A percentile compares a stretch with the other conserved stretches of the same genome.
Conservation (phyloP, 208 protist genomes). For the Crithidia sp. region DNA sequence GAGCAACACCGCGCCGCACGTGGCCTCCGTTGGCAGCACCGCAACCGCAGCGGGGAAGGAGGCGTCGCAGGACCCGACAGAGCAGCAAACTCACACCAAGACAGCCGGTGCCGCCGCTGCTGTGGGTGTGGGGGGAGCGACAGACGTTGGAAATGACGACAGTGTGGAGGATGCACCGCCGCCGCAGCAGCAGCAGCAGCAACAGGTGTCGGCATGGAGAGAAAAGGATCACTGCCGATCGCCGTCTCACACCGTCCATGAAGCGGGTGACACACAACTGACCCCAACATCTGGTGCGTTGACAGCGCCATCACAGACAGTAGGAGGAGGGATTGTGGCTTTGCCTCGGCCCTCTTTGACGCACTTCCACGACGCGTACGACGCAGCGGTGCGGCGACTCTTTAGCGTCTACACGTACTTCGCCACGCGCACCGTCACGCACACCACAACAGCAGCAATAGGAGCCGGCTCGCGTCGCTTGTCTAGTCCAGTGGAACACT, state of each 20-base stretch:
- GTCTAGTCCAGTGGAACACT: constrained; percentile 15
- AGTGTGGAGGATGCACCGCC: no score
- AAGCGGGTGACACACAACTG: background rate
- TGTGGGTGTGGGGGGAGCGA: no score
- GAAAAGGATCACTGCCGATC: background rate
- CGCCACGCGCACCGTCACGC: constrained; percentile 21
- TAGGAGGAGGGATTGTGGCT: background rate
- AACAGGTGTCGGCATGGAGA: background rate
- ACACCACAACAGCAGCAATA: background rate
- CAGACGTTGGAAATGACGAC: background rate
- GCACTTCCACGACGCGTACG: constrained; percentile 28
- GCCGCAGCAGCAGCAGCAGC: background rate
- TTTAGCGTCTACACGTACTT: constrained; percentile 33
- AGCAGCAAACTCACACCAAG: background rate
- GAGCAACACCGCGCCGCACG: constrained; percentile 35
- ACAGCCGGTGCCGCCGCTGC: background rate
- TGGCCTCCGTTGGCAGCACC: constrained; percentile 15
- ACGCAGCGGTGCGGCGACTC: constrained; percentile 32
- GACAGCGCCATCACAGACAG: background rate
- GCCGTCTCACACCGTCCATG: constrained; percentile 18
- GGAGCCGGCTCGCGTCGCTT: background rate
- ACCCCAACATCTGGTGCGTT: background rate
- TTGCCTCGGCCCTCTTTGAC: background rate
- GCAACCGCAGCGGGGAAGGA: no score
- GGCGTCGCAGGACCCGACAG: background rate